Conservation (phyloP, 2,329 filamentous ascomycete species). For the Elsinoe perseae region DNA sequence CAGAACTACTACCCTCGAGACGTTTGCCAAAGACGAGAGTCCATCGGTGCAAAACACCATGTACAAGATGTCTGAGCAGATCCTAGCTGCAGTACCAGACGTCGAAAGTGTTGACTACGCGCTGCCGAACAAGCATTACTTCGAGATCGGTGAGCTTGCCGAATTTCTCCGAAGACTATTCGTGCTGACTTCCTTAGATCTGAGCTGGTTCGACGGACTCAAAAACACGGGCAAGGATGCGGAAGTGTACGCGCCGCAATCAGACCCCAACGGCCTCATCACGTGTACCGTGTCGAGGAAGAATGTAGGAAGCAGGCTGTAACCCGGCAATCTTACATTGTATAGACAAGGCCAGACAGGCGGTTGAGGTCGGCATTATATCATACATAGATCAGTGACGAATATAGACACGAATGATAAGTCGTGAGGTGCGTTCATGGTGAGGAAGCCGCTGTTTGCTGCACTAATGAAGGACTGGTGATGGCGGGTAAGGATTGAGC, state of each 20-base stretch:
- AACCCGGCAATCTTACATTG: background rate
- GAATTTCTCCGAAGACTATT: background rate
- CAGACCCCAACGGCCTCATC: slow-evolving; percentile 89
- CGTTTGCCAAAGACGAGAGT: slow-evolving; percentile 82
- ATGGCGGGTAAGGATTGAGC: background rate
- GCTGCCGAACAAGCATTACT: slow-evolving; percentile 97
- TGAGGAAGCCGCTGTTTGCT: slow-evolving; percentile 3
- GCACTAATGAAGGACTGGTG: slow-evolving; percentile 5
- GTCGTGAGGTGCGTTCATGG: background rate
- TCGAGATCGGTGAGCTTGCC: slow-evolving; percentile 69
- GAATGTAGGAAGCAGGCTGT: background rate
- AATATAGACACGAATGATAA: slow-evolving; percentile 5
- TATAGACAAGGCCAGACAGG: background rate
- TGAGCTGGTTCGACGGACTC: slow-evolving; percentile 92
- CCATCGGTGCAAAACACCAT: slow-evolving; percentile 94
- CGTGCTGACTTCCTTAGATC: slow-evolving; percentile 47
- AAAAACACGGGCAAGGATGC: slow-evolving; percentile 95
- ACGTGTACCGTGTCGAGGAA: slow-evolving; percentile 75
- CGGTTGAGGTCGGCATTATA: background rate
- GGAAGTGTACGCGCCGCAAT: slow-evolving; percentile 90
- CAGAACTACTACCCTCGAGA: slow-evolving; percentile 79
- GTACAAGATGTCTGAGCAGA: slow-evolving; percentile 95
- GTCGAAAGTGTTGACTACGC: slow-evolving; percentile 70
- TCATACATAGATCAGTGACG: slow-evolving; percentile 5
- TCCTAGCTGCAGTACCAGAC: slow-evolving; percentile 66